Evolutionary conservation across 192 early-diverging fungal genomes (phyloP).

Genomic region (Coemansia reversa): DNA sequence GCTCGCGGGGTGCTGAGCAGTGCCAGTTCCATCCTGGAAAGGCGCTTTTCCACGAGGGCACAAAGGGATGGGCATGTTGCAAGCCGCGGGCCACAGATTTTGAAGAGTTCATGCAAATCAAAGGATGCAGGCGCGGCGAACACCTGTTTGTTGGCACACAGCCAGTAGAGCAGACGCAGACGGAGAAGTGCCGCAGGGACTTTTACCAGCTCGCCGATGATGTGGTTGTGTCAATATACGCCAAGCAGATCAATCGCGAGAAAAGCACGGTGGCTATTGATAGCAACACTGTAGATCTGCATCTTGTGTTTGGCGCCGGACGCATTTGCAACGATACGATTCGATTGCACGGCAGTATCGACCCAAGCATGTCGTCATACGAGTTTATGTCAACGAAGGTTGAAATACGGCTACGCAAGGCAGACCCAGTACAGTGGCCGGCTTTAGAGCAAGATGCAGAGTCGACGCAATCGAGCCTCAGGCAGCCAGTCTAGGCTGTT

Average conservation of each 20-base stretch:
- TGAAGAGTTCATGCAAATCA: conserved; percentile 96
- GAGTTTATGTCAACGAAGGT: conserved; percentile 76
- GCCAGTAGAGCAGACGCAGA: conserved; percentile 17
- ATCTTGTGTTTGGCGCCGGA: conserved; percentile 77
- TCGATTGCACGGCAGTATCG: conserved; percentile 71
- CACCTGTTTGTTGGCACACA: conserved; percentile 83
- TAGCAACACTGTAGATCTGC: conserved; percentile 61
- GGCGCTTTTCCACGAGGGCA: conserved; percentile 97
- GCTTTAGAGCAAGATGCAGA: conserved; percentile 20
- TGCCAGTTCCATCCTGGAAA: conserved; percentile 88
- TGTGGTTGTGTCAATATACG: conserved; percentile 89
- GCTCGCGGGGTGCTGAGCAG: conserved; percentile 25
- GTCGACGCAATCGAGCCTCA: not conserved
- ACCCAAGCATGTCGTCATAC: conserved; percentile 62
- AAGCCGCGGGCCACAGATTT: conserved; percentile 93
- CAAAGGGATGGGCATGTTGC: conserved; percentile 98
- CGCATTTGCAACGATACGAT: conserved; percentile 70
- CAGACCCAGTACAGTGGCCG: conserved; percentile 27
- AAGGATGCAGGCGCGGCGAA: conserved; percentile 84
- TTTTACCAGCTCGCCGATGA: conserved; percentile 90
- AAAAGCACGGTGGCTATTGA: conserved; percentile 70
- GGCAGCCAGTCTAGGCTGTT: not conserved
- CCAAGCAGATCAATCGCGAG: conserved; percentile 81
- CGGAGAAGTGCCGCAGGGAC: conserved; percentile 73
- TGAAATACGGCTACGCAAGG: conserved; percentile 77